Conservation (phyloP, 1,284 basidiomycete species). For the Ustilago trichophora region DNA sequence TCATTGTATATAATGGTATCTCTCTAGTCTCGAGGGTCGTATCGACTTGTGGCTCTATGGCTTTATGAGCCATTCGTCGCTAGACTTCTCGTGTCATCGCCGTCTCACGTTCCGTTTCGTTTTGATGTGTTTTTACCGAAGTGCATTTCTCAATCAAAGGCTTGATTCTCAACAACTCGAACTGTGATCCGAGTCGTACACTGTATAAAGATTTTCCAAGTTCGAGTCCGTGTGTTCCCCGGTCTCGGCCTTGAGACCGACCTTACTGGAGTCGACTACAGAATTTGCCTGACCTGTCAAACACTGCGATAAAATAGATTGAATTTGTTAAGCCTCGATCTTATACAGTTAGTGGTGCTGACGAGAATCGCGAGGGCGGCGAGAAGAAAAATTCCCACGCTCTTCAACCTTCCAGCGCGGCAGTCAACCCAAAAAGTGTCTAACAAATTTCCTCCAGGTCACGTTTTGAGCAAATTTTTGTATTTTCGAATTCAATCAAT, state of each 20-base stretch:
- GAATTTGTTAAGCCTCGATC: slow-evolving; percentile 2
- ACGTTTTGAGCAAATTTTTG: slow-evolving; percentile 2
- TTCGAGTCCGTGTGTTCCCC: too few species aligned
- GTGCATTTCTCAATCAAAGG: slow-evolving; percentile 25
- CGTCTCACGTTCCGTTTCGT: slow-evolving; percentile 6
- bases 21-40: neutral
- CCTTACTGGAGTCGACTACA: too few species aligned
- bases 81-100: neutral
- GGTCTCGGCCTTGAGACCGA: too few species aligned
- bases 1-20: slow-evolving; percentile 10
- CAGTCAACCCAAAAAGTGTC: neutral
- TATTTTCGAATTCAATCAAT: too few species aligned
- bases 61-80: slow-evolving; percentile 24
- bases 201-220: too few species aligned
- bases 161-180: slow-evolving; percentile 7
- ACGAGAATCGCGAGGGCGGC: too few species aligned
- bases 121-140: slow-evolving; percentile 26
- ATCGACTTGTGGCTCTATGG: slow-evolving; percentile 18
- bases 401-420: neutral
- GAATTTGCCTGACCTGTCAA: too few species aligned
- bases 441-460: neutral
- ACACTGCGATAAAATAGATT: too few species aligned
- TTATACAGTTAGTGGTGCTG: too few species aligned
- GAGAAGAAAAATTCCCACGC: slow-evolving; percentile 34
- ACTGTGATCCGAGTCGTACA: too few species aligned